Evolutionary conservation across 2,329 filamentous ascomycete genomes (phyloP).

Genomic region (Trichoderma pleuroti): DNA sequence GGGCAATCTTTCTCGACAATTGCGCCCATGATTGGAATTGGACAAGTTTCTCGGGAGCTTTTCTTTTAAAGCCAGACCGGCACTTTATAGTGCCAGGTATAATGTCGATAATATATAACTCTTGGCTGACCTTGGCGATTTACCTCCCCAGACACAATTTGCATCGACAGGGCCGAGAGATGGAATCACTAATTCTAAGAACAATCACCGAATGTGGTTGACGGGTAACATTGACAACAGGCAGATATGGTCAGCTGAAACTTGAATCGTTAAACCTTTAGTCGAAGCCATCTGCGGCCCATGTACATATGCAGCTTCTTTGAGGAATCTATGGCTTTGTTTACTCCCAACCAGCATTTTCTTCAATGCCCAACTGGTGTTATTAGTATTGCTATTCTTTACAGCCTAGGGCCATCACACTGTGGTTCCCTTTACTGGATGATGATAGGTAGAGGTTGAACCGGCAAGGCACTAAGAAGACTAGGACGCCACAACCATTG

Average conservation of each 20-base stretch:
- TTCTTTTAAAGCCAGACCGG: neutral
- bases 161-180: neutral
- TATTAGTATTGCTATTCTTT: neutral
- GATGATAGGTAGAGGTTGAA: neutral
- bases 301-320: neutral
- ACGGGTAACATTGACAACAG: neutral
- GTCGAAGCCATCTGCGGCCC: neutral
- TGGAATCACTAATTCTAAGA: neutral
- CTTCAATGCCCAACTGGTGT: neutral
- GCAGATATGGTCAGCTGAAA: neutral
- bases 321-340: neutral
- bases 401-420: neutral
- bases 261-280: neutral
- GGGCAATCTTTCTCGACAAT: neutral
- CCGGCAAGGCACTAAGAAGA: neutral
- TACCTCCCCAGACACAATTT: neutral
- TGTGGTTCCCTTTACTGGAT: neutral
- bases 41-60: neutral
- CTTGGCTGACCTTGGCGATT: neutral
- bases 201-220: neutral
- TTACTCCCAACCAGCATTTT: neutral
- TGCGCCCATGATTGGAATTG: neutral
- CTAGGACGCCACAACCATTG: neutral
- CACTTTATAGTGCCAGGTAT: neutral
- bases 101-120: neutral